Conservation (phyloP, 495 filamentous ascomycete genomes). For the Xylaria nigripes region DNA sequence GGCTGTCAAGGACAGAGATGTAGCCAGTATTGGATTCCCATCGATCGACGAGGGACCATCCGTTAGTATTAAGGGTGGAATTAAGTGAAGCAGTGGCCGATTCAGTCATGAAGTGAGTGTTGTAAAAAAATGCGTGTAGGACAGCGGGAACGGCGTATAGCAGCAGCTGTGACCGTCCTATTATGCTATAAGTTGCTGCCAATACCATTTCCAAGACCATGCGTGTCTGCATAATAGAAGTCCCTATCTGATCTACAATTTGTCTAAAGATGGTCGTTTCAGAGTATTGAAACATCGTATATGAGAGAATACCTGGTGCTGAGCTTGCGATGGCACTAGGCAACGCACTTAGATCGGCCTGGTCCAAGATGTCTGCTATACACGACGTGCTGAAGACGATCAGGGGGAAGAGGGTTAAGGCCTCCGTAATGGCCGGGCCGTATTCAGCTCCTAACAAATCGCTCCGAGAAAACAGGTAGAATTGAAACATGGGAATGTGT, state of each 20-base stretch:
- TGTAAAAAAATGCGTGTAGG: conserved; percentile 59
- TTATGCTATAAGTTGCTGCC: conserved; percentile 50
- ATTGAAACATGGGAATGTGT: conserved; percentile 66
- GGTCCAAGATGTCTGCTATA: conserved; percentile 55
- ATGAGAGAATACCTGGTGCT: conserved; percentile 53
- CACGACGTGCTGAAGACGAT: conserved; percentile 58
- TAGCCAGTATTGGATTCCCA: conserved; percentile 84
- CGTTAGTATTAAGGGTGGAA: conserved; percentile 43
- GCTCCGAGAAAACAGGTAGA: conserved; percentile 56
- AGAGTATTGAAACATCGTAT: conserved; percentile 51
- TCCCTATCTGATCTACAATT: conserved; percentile 51
- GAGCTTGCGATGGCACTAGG: conserved; percentile 50
- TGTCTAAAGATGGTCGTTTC: conserved; percentile 46
- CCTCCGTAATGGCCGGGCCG: conserved; percentile 70
- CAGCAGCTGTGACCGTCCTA: conserved; percentile 61
- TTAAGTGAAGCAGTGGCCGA: conserved; percentile 53
- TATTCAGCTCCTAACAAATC: conserved; percentile 52
- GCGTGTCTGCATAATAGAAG: conserved; percentile 55
- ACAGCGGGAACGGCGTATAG: conserved; percentile 58
- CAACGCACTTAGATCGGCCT: conserved; percentile 45
- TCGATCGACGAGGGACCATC: conserved; percentile 64
- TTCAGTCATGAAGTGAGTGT: conserved; percentile 58
- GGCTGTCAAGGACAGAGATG: conserved; percentile 75
- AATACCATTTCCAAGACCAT: conserved; percentile 62
- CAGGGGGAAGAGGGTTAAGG: conserved; percentile 62